These are phyloP conservation scores for Lasiosphaeria miniovina DNA, from an alignment of 495 filamentous ascomycete species.

Conservation along the genomic window DNA sequence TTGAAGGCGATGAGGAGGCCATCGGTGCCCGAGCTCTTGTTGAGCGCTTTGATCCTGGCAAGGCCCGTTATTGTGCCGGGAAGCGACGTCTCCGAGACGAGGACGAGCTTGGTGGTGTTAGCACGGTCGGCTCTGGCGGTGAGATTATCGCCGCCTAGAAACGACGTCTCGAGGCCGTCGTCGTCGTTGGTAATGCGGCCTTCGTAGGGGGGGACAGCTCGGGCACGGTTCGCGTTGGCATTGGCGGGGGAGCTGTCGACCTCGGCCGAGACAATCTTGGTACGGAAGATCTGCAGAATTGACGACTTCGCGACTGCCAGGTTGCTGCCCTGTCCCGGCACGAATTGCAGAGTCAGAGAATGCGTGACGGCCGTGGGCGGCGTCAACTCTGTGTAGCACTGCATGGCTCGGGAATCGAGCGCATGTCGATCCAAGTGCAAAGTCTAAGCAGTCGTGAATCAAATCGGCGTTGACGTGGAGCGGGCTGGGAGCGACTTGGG, in stretches of 20 bases:
- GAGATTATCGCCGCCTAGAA: slow-evolving; percentile 54
- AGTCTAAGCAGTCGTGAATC: no score
- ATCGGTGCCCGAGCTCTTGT: slow-evolving; percentile 74
- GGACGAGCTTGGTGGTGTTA: slow-evolving; percentile 71
- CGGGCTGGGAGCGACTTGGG: no score
- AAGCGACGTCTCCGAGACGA: slow-evolving; percentile 78
- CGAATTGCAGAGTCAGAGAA: slow-evolving; percentile 75
- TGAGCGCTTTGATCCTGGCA: slow-evolving; percentile 65
- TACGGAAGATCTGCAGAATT: slow-evolving; percentile 81
- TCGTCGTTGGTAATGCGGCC: slow-evolving; percentile 51
- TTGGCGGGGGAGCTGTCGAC: slow-evolving; percentile 36
- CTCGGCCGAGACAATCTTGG: slow-evolving; percentile 53
- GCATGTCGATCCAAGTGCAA: slow-evolving; percentile 23
- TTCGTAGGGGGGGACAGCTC: slow-evolving; percentile 37
- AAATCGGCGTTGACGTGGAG: no score
- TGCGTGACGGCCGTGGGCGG: slow-evolving; percentile 91
- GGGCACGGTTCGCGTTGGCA: slow-evolving; percentile 14
- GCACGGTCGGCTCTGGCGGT: slow-evolving; percentile 54
- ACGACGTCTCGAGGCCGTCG: slow-evolving; percentile 58
- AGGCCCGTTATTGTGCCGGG: slow-evolving; percentile 81
- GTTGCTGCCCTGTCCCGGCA: slow-evolving; percentile 71
- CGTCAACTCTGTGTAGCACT: slow-evolving; percentile 84
- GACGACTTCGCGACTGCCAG: slow-evolving; percentile 86
- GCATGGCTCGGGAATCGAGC: slow-evolving; percentile 37
- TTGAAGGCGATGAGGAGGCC: slow-evolving; percentile 78